Base-by-base conservation (phyloP, 192 early-diverging fungal species). In the Spizellomyces punctatus region DNA sequence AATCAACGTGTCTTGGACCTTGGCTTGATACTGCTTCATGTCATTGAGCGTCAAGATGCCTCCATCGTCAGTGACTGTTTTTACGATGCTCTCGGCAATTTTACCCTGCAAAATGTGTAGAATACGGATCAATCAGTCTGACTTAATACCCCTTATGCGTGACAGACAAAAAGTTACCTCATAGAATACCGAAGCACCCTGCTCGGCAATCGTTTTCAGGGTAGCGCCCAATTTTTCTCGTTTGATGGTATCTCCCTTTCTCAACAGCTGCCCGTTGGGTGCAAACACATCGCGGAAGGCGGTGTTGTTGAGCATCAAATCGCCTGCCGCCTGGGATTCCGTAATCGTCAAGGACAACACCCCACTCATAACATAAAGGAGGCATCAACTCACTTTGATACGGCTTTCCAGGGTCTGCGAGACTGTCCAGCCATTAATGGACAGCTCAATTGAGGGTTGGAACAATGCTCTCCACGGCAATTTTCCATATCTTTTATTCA, bases 391-490 rank as follows among this genome's bases (percentile, higher is more conserved):
- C 27, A 36, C 27, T 57, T 74, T 59, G 9, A 91, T 71, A 12
- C 85, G 69, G 5, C 50, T 27, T 46, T 80, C 81, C 22, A 91
- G 78, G 0, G 84, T 58, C 9, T 73, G 48, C 61, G 69, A 88
- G 12, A 91, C 79, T 6, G 71, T 71, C 80, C 89, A 94, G 3
- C 96, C 96, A 2, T 94, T 78, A n/a, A 85, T 73, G 9, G 90
- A 85, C 57, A 98, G 76, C 17, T 83, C 81, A 55, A 95, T 85
- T 3, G 95, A 82, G 8, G 91, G 91, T 48, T 83, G 81, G 77
- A 98, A 91, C 10, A 98, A 76, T 12, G 82, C 81, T 41, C 78
- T 71, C 96, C 96, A 98, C 0, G 88, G 83, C 47, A 98, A 81
- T 73, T 88, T 91, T 27, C 96, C 96, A 67, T 93, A 81, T 60